phyloP scores from a whole-genome alignment of 2,329 filamentous ascomycete genomes.

The Neoascochyta sp. region DNA sequence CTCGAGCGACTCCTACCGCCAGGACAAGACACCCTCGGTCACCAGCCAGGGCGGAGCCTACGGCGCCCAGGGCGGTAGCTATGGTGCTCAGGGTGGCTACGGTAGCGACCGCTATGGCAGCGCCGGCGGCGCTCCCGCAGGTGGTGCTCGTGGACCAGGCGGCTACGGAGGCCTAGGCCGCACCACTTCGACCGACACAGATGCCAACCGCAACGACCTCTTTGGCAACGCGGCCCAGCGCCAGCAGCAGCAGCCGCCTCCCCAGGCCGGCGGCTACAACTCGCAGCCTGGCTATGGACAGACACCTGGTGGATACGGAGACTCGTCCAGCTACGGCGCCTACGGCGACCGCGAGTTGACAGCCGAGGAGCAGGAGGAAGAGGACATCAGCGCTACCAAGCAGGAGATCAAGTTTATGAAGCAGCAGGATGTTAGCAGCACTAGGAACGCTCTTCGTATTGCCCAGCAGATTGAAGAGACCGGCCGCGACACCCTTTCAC shows the following conservation, averaged over 20 bases:
- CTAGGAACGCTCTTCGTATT: conserved; percentile 59
- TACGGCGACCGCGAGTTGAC: conserved; percentile 75
- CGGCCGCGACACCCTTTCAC: conserved; percentile 49
- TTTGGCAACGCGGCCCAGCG: conserved; percentile 58
- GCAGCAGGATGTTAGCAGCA: conserved; percentile 65
- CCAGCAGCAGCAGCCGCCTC: conserved; percentile 42
- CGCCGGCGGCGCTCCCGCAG: conserved; percentile 19
- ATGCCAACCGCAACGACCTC: conserved; percentile 60
- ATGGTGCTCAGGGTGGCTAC: conserved; percentile 21
- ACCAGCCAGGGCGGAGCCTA: conserved; percentile 42
- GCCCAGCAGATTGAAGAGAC: conserved; percentile 68
- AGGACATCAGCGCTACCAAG: conserved; percentile 68
- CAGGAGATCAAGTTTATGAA: conserved; percentile 72
- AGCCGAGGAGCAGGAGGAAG: conserved; percentile 71
- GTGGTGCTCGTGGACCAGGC: conserved; percentile 30
- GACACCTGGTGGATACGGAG: conserved; percentile 18
- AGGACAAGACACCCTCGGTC: conserved; percentile 45
- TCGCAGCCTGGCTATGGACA: conserved; percentile 25
- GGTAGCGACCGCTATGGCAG: conserved; percentile 31
- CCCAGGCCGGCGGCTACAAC: conserved; percentile 26
- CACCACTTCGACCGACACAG: conserved; percentile 46
- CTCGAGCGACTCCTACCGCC: conserved; percentile 32
- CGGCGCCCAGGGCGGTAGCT: conserved; percentile 38
- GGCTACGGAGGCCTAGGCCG: conserved; percentile 39
- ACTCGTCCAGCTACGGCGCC: conserved; percentile 40